Evolutionary conservation across 139 green algal species (phyloP).

Genomic region (Asterochloris erici): DNA sequence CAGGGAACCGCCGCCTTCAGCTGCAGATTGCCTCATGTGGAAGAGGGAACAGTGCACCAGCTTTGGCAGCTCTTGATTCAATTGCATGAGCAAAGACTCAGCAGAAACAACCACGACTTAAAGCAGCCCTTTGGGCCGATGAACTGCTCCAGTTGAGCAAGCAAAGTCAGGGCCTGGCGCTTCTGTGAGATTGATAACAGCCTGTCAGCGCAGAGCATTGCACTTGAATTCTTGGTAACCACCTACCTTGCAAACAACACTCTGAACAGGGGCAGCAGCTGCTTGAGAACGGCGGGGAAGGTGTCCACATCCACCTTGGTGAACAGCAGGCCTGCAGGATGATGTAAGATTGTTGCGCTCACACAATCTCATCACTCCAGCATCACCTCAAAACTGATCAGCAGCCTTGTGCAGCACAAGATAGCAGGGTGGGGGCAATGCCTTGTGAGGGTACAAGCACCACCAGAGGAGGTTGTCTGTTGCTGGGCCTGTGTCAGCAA

Average conservation of each 20-base stretch:
- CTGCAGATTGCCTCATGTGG: no score
- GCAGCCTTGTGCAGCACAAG: not conserved
- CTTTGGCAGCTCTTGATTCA: no score
- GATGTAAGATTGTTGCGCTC: not conserved
- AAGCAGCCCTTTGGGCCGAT: no score
- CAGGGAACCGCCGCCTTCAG: no score
- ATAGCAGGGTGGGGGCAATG: not conserved
- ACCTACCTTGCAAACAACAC: not conserved
- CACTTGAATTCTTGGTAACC: no score
- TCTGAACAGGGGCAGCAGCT: constrained; percentile 24
- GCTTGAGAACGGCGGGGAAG: constrained; percentile 21
- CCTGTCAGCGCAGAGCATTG: no score
- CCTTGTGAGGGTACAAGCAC: not conserved
- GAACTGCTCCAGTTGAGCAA: no score
- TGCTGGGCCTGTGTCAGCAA: not conserved
- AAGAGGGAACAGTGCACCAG: no score
- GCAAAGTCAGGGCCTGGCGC: no score
- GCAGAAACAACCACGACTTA: no score
- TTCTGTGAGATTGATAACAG: no score
- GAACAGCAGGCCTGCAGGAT: constrained; percentile 50
- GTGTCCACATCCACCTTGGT: constrained; percentile 57
- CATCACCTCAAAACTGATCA: not conserved
- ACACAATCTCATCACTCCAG: not conserved
- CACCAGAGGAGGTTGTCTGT: not conserved
- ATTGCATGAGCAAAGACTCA: no score